Evolutionary conservation across 1,284 basidiomycete species (phyloP).

Genomic region (Ceraceosorus guamensis): DNA sequence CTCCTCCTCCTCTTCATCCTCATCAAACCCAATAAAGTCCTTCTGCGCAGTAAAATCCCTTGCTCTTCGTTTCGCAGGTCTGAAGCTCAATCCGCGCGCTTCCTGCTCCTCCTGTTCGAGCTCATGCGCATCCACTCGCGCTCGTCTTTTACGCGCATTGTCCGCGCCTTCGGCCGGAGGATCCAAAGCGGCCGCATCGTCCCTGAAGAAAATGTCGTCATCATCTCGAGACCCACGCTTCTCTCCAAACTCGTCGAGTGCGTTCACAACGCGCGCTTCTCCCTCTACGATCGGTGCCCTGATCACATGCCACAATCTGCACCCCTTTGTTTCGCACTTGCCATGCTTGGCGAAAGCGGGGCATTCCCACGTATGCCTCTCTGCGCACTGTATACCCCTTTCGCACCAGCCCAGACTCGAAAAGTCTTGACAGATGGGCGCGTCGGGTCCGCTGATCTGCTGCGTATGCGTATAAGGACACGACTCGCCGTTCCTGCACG

Average conservation of each 20-base stretch:
- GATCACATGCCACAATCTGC: constrained; percentile 36
- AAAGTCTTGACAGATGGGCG: constrained; percentile 29
- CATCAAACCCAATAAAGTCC: constrained; percentile 41
- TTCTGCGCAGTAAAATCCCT: constrained; percentile 30
- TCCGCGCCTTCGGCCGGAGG: constrained; percentile 3
- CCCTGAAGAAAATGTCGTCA: constrained; percentile 26
- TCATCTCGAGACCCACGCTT: too few relatives aligned
- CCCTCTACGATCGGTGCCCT: constrained; percentile 12
- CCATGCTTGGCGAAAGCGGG: constrained; percentile 40
- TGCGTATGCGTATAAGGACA: constrained; percentile 38
- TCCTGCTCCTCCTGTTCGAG: constrained; percentile 10
- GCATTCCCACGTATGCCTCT: constrained; percentile 43
- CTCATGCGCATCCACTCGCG: constrained; percentile 8
- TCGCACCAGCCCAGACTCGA: constrained; percentile 42
- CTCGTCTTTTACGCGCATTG: constrained; percentile 11
- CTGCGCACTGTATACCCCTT: constrained; percentile 20
- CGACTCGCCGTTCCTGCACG: constrained; percentile 35
- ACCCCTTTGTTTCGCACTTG: constrained; percentile 24
- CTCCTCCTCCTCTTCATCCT: constrained; percentile 13
- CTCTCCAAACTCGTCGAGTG: constrained; percentile 5
- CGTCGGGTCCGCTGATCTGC: constrained; percentile 1
- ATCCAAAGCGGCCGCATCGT: constrained; percentile 22
- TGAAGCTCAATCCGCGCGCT: constrained; percentile 7
- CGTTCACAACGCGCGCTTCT: constrained; percentile 2
- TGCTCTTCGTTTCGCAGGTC: constrained; percentile 11